phyloP scores from a whole-genome alignment of 1,139 yeast genomes.

The Lizanozyma gosingica region DNA sequence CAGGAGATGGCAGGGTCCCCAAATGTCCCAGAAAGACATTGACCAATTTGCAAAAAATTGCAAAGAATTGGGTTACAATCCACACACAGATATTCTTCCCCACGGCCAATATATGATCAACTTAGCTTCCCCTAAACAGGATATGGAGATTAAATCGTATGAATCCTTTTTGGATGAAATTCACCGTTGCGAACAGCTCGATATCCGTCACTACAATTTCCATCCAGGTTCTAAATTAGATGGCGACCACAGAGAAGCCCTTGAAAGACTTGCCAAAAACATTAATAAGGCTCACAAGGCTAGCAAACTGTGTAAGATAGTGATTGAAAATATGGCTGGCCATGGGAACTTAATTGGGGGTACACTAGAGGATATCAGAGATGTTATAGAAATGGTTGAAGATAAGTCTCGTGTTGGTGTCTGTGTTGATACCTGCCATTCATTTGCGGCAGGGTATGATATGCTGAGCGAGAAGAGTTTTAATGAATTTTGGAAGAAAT shows the following conservation, averaged over 20 bases:
- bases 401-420: constrained; percentile 83
- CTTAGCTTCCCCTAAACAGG: constrained; percentile 81
- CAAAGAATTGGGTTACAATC: constrained; percentile 53
- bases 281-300: constrained; percentile 69
- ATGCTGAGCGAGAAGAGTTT: constrained; percentile 50
- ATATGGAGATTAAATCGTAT: constrained; percentile 67
- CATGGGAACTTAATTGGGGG: constrained; percentile 90
- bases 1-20: constrained; percentile 84
- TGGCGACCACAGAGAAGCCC: constrained; percentile 57
- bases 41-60: constrained; percentile 56
- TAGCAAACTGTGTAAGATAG: constrained; percentile 75
- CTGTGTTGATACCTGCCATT: constrained; percentile 91
- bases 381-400: constrained; percentile 67
- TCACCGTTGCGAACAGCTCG: constrained; percentile 73
- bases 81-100: constrained; percentile 63
- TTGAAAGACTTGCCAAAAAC: constrained; percentile 61
- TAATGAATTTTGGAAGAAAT: constrained; percentile 60
- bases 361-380: constrained; percentile 61
- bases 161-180: constrained; percentile 82
- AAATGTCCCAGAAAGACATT: constrained; percentile 58
- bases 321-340: constrained; percentile 97
- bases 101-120: constrained; percentile 94
- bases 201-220: constrained; percentile 80
- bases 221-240: constrained; percentile 92
- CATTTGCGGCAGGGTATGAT: constrained; percentile 96